Conservation (phyloP, 2,329 filamentous ascomycete species). For the Diaporthe citri region DNA sequence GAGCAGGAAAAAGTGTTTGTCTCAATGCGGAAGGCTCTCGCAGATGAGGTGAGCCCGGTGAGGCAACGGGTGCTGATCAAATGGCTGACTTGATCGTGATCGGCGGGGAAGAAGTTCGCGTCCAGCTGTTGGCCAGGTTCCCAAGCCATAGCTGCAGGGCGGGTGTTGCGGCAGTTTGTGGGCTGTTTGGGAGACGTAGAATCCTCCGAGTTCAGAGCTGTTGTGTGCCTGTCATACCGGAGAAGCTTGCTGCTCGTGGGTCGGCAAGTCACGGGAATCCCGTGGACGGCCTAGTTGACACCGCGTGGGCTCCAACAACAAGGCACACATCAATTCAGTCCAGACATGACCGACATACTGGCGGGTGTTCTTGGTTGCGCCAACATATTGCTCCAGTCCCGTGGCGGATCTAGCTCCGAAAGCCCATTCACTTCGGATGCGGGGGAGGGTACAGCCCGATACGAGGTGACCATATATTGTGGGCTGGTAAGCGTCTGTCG, state of each 20-base stretch:
- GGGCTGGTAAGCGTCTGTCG: conserved; percentile 6
- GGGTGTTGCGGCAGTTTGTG: conserved; percentile 17
- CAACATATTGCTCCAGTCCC: not conserved
- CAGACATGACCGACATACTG: not conserved
- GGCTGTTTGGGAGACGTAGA: not conserved
- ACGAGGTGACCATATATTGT: conserved; percentile 24
- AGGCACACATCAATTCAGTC: not conserved
- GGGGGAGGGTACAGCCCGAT: conserved; percentile 4
- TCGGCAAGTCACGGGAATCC: conserved; percentile 5
- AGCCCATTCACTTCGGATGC: conserved; percentile 12
- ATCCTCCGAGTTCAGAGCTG: conserved; percentile 25
- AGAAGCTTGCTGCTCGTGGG: conserved; percentile 20
- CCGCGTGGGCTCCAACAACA: not conserved
- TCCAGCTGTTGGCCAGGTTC: conserved; percentile 31
- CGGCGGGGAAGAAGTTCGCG: not conserved
- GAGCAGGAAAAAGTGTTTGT: not conserved
- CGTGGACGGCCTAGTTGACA: conserved; percentile 7
- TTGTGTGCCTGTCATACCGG: conserved; percentile 30
- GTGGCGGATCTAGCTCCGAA: not conserved
- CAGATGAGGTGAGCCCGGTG: not conserved
- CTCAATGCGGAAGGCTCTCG: not conserved
- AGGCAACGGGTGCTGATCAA: not conserved
- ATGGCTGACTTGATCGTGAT: conserved; percentile 6
- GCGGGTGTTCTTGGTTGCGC: conserved; percentile 5
- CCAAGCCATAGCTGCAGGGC: conserved; percentile 21